Base-by-base conservation (phyloP, 129 eudicot genomes). In the Chrysanthemum lavandulifolium region DNA sequence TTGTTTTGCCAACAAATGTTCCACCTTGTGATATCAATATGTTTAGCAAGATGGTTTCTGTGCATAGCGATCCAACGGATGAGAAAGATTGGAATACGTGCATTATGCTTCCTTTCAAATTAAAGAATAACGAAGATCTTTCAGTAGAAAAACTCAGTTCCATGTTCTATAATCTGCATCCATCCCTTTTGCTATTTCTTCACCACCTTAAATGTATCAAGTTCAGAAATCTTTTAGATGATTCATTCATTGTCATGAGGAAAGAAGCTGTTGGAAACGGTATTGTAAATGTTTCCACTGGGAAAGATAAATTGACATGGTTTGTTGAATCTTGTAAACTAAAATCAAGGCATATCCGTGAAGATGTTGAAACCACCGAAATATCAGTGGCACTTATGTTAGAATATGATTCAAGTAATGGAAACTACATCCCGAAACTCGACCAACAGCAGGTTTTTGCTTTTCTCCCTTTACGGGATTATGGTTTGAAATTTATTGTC, bases 81-180 rank as follows among this genome's bases (percentile, higher is more conserved):
- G 50, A 21, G 16, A 68, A 81, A 50, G 14, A 33, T 67, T 90
- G 91, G 89, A 90, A 81, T 49, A 90, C 97, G 12, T 87, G 97
- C 77, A 90, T 90, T 12, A 78, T 87, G 59, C 94, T 90, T 12
- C 97, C 97, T 64, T 90, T 90, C 60, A 85, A 74, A 77, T 68
- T 85, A 74, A 82, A 61, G 67, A 68, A 83, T 45, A 53, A 54
- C 2, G 91, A 81, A 68, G 71, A 85, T 16, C 71, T 73, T 50
- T 60, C 83, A 40, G 70, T 83, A n/a, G 84, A 78, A 48, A 83
- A 78, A 65, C 85, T 90, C 62, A 67, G 73, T 47, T 83, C 94
- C n/a, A 90, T 90, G 97, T 87, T 90, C 58, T 85, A 84, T 11
- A 89, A 87, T 79, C 91, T 90, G 69, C 91, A 85, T 77, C 97